Conservation (phyloP, 1,284 basidiomycete genomes). For the Ganoderma lucidum region DNA sequence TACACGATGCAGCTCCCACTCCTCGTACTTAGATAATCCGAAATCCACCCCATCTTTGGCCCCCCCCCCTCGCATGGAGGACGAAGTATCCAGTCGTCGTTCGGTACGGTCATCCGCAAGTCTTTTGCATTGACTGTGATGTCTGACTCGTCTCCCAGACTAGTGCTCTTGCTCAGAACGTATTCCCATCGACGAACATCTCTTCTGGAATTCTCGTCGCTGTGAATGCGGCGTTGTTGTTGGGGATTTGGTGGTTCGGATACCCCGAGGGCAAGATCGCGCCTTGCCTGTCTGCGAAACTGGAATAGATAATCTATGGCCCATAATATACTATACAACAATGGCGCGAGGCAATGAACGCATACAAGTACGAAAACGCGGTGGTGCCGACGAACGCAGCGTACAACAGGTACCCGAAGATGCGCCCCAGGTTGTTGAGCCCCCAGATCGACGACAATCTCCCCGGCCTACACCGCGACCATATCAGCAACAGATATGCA, state of each 20-base stretch:
- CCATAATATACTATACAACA: slow-evolving; percentile 6
- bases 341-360: slow-evolving; percentile 64
- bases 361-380: slow-evolving; percentile 78
- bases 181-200: slow-evolving; percentile 80
- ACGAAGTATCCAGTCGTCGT: slow-evolving; percentile 67
- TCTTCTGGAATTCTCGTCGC: slow-evolving; percentile 73
- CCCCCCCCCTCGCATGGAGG: slow-evolving; percentile 79
- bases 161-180: slow-evolving; percentile 72
- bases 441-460: slow-evolving; percentile 78
- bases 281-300: slow-evolving; percentile 4
- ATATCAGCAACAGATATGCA: not conserved
- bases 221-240: slow-evolving; percentile 66
- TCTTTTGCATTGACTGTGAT: slow-evolving; percentile 2
- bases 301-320: slow-evolving; percentile 16
- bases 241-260: slow-evolving; percentile 74
- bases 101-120: slow-evolving; percentile 58
- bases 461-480: slow-evolving; percentile 58
- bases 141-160: slow-evolving; percentile 48
- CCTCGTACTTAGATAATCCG: too few species aligned
- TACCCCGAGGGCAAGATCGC: slow-evolving; percentile 46
- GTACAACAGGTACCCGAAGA: slow-evolving; percentile 77
- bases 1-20: slow-evolving; percentile 95
- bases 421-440: slow-evolving; percentile 69
- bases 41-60: too few species aligned
- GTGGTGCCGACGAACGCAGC: slow-evolving; percentile 79